Conservation (phyloP, 495 filamentous ascomycete species). For the Podospora pseudocomata region DNA sequence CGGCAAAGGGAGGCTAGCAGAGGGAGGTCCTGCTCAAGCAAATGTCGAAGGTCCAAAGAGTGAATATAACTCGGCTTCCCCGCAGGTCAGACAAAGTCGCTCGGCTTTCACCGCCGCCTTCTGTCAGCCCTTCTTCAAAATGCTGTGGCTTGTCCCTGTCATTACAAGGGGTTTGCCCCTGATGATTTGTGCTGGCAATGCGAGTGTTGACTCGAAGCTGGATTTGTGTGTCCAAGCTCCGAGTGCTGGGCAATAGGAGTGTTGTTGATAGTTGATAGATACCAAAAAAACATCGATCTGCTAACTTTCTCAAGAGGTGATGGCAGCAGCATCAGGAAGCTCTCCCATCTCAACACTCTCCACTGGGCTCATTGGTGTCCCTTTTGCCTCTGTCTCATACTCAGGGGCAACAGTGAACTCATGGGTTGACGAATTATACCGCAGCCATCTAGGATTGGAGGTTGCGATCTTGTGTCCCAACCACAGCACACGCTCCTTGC, state of each 20-base stretch:
- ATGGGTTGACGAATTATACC: slow-evolving; percentile 31
- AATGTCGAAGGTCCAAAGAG: not conserved
- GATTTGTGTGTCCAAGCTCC: not conserved
- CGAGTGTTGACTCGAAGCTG: not conserved
- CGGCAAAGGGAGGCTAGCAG: not conserved
- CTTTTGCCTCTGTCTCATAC: slow-evolving; percentile 29
- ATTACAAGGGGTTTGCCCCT: not conserved
- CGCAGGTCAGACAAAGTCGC: not conserved
- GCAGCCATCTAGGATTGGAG: slow-evolving; percentile 32
- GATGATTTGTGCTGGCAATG: not conserved
- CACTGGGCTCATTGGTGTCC: not conserved
- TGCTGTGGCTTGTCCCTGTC: not conserved
- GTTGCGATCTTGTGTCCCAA: slow-evolving; percentile 57
- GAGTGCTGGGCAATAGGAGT: not conserved
- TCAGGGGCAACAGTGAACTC: slow-evolving; percentile 34
- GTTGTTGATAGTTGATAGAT: not conserved
- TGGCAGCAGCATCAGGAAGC: slow-evolving; percentile 26
- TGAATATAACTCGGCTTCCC: not conserved
- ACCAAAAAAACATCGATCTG: not conserved
- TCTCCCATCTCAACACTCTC: slow-evolving; percentile 26
- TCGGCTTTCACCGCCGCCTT: not conserved
- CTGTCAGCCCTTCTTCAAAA: not conserved
- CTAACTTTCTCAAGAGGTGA: not conserved
- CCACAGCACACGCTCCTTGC: slow-evolving; percentile 74
- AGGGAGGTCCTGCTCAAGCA: not conserved